Evolutionary conservation across 208 protist species (phyloP).

Genomic region (Porcisia hertigi): DNA sequence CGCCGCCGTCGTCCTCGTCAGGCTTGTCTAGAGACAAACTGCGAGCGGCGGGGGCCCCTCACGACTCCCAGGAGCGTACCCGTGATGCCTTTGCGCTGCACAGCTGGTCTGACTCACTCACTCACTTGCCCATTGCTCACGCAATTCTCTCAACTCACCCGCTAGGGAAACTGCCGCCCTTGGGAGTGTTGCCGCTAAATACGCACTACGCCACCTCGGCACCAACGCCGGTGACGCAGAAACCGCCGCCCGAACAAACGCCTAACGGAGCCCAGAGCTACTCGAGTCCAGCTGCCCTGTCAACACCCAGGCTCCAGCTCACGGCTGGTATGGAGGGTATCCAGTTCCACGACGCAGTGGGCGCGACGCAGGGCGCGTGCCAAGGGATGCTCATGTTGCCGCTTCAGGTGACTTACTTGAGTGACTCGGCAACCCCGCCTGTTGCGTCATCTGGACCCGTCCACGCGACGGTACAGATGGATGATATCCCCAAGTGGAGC

Average conservation of each 20-base stretch:
- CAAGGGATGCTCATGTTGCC: constrained; percentile 11
- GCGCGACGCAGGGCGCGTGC: constrained; percentile 9
- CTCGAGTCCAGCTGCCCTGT: neutral
- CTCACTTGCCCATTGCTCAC: neutral
- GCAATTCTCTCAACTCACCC: constrained; percentile 1
- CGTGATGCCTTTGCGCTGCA: neutral
- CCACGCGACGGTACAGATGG: neutral
- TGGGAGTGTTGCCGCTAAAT: constrained; percentile 24
- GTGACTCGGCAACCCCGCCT: constrained; percentile 3
- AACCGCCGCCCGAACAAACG: neutral
- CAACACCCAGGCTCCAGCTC: neutral
- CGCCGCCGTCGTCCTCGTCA: neutral
- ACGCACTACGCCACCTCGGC: constrained; percentile 8
- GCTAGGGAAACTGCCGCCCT: constrained; percentile 1
- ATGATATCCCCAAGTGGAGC: neutral
- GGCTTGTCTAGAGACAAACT: neutral
- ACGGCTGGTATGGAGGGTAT: neutral
- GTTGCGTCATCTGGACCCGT: constrained; percentile 8
- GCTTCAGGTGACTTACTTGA: constrained; percentile 16
- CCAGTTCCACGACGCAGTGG: neutral
- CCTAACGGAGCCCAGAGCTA: neutral
- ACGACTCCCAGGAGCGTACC: neutral
- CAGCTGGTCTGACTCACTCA: neutral
- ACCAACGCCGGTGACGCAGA: constrained; percentile 6
- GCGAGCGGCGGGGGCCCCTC: no score